phyloP scores from a whole-genome alignment of 371 early-diverging fungal species.

The Blastocladiella emersonii region DNA sequence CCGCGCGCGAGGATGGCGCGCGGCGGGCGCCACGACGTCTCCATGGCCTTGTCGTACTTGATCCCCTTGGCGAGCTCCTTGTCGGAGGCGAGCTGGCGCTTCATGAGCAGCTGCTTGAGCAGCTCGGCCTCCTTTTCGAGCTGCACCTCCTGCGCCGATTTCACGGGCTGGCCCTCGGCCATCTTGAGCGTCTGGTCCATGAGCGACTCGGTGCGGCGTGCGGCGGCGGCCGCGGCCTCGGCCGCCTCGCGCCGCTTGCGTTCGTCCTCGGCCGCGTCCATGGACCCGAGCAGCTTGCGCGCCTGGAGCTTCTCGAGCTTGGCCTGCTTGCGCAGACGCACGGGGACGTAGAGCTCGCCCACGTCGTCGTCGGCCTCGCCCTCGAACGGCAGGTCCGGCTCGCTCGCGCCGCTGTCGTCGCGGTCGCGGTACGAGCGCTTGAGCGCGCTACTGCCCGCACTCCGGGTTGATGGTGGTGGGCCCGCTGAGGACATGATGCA shows the following conservation, averaged over 20 bases:
- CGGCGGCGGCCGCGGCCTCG: conserved; percentile 33
- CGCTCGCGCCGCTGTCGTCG: too few species aligned
- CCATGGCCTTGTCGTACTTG: conserved; percentile 70
- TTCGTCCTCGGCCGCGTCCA: conserved; percentile 15
- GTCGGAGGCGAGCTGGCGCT: conserved; percentile 68
- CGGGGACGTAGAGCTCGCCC: conserved; percentile 66
- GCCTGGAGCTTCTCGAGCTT: conserved; percentile 26
- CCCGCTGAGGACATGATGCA: too few species aligned
- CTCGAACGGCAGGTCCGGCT: too few species aligned
- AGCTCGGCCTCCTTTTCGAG: conserved; percentile 70
- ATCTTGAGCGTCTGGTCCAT: conserved; percentile 74
- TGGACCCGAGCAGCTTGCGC: conserved; percentile 12
- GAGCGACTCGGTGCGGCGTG: conserved; percentile 49
- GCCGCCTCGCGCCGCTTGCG: conserved; percentile 24
- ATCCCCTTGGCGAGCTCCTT: conserved; percentile 77
- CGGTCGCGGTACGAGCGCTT: too few species aligned
- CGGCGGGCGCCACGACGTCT: conserved; percentile 76
- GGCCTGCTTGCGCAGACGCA: conserved; percentile 52
- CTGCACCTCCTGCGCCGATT: conserved; percentile 65
- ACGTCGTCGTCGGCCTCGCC: conserved; percentile 27
- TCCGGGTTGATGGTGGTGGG: too few species aligned
- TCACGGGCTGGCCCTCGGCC: conserved; percentile 35
- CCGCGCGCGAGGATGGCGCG: conserved; percentile 35
- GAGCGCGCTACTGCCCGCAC: too few species aligned
- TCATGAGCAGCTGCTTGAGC: conserved; percentile 61